Evolutionary conservation across 345 rosid genomes (phyloP).

Genomic region (Trapa bicornis): DNA sequence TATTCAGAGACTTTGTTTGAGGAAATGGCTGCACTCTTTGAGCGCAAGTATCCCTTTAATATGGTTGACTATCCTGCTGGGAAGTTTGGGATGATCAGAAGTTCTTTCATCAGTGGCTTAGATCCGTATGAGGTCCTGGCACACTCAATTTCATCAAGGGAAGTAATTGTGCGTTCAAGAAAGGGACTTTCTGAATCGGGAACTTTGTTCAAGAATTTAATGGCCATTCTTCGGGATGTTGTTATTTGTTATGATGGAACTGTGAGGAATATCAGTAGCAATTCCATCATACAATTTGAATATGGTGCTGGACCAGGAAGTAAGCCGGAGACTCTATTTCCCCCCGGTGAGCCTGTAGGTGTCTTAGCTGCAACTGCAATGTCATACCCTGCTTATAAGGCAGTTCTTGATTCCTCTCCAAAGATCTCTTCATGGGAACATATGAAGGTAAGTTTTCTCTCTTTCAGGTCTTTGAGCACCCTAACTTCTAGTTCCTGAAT

Average conservation of each 20-base stretch:
- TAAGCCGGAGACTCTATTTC: constrained; percentile 36
- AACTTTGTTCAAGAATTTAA: constrained; percentile 78
- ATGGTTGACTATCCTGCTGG: constrained; percentile 45
- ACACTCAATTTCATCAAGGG: constrained; percentile 73
- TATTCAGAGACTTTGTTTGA: constrained; percentile 67
- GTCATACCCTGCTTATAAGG: constrained; percentile 96
- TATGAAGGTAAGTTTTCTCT: constrained; percentile 62
- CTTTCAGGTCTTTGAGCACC: background rate
- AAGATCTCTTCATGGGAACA: constrained; percentile 88
- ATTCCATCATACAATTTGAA: constrained; percentile 71
- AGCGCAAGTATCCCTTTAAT: constrained; percentile 40
- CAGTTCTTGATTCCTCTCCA: constrained; percentile 89
- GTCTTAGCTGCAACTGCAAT: constrained; percentile 95
- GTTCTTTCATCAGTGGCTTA: constrained; percentile 72
- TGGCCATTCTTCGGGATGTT: constrained; percentile 94
- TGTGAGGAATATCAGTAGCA: constrained; percentile 71
- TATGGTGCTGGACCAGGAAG: constrained; percentile 46
- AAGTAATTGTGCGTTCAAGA: constrained; percentile 79
- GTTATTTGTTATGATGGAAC: constrained; percentile 87
- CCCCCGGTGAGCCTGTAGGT: constrained; percentile 97
- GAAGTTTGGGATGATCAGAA: constrained; percentile 52
- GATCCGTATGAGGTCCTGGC: constrained; percentile 88
- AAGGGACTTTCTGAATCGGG: constrained; percentile 96
- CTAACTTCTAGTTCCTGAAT: constrained; percentile 1
- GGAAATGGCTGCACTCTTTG: constrained; percentile 54